phyloP scores from a whole-genome alignment of 306 rosid species.

The Pterocarpus santalinus region DNA sequence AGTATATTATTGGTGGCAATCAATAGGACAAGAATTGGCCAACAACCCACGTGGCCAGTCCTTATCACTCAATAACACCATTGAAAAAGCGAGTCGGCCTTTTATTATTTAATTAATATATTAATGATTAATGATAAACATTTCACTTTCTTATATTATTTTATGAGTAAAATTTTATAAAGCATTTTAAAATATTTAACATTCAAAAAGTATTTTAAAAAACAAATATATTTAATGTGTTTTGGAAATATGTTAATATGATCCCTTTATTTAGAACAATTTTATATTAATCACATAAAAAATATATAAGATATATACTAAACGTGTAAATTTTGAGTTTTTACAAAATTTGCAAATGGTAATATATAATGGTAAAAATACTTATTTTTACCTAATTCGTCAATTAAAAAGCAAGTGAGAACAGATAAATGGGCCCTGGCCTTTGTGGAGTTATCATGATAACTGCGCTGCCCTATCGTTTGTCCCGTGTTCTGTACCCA shows the following conservation, averaged over 20 bases:
- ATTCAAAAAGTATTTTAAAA: not conserved
- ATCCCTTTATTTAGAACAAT: not conserved
- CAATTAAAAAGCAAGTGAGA: not conserved
- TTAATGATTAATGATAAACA: not conserved
- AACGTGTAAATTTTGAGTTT: not conserved
- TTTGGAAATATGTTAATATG: not conserved
- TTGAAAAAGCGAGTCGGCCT: conserved; percentile 29
- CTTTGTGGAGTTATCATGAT: not conserved
- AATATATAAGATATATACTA: too few relatives aligned
- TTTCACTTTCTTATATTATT: not conserved
- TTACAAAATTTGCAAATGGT: too few relatives aligned
- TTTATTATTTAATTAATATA: conserved; percentile 2
- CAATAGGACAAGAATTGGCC: conserved; percentile 65
- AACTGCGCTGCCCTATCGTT: not conserved
- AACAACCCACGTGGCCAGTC: conserved; percentile 87
- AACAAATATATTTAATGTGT: not conserved
- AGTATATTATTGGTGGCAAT: conserved; percentile 35
- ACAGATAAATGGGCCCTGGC: conserved; percentile 19
- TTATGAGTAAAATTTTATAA: too few relatives aligned
- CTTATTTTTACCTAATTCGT: too few relatives aligned
- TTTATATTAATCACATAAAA: not conserved
- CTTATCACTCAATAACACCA: conserved; percentile 52
- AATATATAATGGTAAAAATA: too few relatives aligned
- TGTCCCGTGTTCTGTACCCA: conserved; percentile 16
- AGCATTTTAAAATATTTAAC: not conserved